Percentiles rank a stretch among this genome's conserved stretches.
Conservation (phyloP, 2,329 filamentous ascomycete species). For the Colletotrichum sp. region DNA sequence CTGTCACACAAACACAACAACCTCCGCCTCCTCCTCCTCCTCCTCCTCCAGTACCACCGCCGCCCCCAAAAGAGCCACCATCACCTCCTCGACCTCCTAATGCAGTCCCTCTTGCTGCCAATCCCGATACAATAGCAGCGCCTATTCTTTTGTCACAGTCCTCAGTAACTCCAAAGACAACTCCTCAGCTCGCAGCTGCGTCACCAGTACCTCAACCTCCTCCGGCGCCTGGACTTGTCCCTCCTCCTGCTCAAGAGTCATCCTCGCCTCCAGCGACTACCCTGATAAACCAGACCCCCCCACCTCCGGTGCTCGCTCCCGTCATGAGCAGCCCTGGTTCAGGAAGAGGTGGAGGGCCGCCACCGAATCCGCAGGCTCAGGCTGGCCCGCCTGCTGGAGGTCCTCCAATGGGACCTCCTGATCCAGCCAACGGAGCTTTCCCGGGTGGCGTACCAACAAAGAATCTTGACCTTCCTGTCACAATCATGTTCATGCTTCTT, state of each 20-base stretch:
- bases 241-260: not conserved
- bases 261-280: not conserved
- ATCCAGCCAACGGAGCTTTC: constrained; percentile 12
- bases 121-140: not conserved
- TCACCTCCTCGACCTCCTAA: not conserved
- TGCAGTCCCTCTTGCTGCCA: not conserved
- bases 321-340: not conserved
- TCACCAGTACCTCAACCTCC: not conserved
- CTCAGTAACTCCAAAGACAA: not conserved
- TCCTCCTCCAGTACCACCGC: not conserved
- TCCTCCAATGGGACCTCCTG: constrained; percentile 1
- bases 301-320: not conserved
- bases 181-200: not conserved
- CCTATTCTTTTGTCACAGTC: not conserved
- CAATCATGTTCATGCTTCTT: constrained; percentile 27
- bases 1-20: not conserved
- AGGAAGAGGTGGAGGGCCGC: not conserved
- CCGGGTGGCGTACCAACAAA: constrained; percentile 17
- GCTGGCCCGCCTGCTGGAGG: not conserved
- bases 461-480: constrained; percentile 26
- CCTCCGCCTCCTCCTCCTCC: not conserved
- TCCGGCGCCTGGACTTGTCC: not conserved
- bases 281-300: not conserved
- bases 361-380: not conserved
- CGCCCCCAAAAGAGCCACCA: not conserved